Base-by-base conservation (phyloP, 108 stramenopile genomes). In the Conticribra weissflogii region DNA sequence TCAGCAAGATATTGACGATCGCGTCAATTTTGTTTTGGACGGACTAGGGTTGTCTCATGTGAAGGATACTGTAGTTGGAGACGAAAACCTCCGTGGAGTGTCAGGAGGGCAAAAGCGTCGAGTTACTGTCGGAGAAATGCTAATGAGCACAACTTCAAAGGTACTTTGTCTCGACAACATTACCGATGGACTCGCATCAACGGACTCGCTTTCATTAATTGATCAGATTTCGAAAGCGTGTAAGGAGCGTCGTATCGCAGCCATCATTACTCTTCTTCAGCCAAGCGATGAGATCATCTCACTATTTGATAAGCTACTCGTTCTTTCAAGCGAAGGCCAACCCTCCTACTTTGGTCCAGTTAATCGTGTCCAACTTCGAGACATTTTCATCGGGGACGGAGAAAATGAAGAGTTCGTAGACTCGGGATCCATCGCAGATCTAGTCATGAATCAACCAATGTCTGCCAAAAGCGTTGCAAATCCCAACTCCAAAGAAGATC, bases 31-130 rank as follows among this genome's bases (percentile, higher is more conserved):
- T 8, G 36, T 84, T 36, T 17, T 81, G 36, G 59, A 54, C 7
- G 45, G 46, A 0, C 71, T 94, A 30, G 93, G 87, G 22, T 75
- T 96, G 36, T 49, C 45, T 24, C 81, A 81, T 31, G 78, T 94
- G 3, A 55, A 54, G 41, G 83, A 92, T 63, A 80, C 83, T 8
- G 74, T 87, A 3, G 88, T 96, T 41, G 89, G 91, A 4, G 92
- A 88, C 53, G 83, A 85, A 41, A 76, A 83, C 30, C 58, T 59
- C n/a, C 29, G 88, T 2, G 90, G 90, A 23, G 55, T 89, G n/a
- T 72, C 54, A 59, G 87, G 79, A 53, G 88, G 76, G 12, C 85
- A 89, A 55, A 78, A 81, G 29, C 79, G 83, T 32, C 83, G 85
- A 15, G 80, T 81, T 0, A 81, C 80, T 25, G 71, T 81, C 31